These are phyloP conservation scores for Globisporangium radiosum DNA, from an alignment of 352 stramenopile species.

Conservation along the genomic window DNA sequence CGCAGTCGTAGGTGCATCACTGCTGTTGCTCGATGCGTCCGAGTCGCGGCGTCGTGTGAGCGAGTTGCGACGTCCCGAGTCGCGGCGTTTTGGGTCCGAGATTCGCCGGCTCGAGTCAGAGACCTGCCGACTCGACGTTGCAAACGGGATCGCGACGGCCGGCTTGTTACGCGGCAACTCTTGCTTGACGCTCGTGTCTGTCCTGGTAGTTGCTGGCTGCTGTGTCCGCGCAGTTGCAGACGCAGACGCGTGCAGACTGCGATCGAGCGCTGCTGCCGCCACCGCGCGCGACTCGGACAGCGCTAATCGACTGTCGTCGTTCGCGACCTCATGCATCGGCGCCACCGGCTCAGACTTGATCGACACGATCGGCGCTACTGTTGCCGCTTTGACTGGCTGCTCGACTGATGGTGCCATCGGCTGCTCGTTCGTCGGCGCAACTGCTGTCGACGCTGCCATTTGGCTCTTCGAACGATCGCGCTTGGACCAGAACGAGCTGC, in stretches of 20 bases:
- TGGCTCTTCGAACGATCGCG: conserved; percentile 42
- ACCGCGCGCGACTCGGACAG: background rate
- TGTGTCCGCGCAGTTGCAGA: background rate
- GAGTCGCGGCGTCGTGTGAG: conserved; percentile 27
- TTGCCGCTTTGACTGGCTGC: background rate
- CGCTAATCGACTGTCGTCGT: background rate
- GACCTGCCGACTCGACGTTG: conserved; percentile 9
- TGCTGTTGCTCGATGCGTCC: conserved; percentile 26
- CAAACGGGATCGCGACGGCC: conserved; percentile 6
- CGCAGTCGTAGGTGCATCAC: background rate
- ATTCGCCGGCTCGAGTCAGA: conserved; percentile 9
- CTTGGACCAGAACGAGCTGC: conserved; percentile 53
- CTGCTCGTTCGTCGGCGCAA: too few species aligned
- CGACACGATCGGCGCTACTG: background rate
- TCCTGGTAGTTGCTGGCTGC: background rate
- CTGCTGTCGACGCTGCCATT: conserved; percentile 12
- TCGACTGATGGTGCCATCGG: background rate
- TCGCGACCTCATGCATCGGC: too few species aligned
- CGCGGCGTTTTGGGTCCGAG: conserved; percentile 1
- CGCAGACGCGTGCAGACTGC: too few species aligned
- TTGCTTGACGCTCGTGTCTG: background rate
- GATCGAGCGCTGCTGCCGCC: background rate
- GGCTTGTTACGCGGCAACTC: background rate
- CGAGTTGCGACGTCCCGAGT: conserved; percentile 6
- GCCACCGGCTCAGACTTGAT: conserved; percentile 6